These are phyloP conservation scores for Lepidium africanum DNA, from an alignment of 345 rosid species.

Conservation along the genomic window DNA sequence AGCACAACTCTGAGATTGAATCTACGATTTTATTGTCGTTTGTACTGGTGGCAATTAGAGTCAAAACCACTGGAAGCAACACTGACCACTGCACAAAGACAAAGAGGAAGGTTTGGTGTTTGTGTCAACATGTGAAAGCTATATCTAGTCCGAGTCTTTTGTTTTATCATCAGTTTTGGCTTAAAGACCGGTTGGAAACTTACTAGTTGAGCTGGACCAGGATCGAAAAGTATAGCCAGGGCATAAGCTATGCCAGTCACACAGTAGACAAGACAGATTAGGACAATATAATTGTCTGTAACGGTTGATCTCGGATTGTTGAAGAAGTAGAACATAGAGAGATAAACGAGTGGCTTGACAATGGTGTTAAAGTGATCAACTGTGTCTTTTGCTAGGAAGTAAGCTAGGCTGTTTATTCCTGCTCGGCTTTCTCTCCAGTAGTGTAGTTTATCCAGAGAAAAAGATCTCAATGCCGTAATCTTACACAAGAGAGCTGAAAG, in stretches of 20 bases:
- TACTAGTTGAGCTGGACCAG: slow-evolving; percentile 96
- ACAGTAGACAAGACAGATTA: slow-evolving; percentile 82
- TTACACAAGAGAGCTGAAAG: slow-evolving; percentile 81
- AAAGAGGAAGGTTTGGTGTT: not conserved
- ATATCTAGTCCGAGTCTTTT: not conserved
- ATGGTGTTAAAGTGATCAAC: slow-evolving; percentile 83
- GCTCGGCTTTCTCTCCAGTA: slow-evolving; percentile 95
- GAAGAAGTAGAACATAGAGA: slow-evolving; percentile 98
- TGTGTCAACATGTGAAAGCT: slow-evolving; percentile 1
- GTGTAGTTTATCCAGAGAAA: slow-evolving; percentile 80
- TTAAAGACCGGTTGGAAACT: slow-evolving; percentile 18
- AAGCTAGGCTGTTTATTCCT: slow-evolving; percentile 95
- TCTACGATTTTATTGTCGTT: slow-evolving; percentile 31
- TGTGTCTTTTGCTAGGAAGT: slow-evolving; percentile 87
- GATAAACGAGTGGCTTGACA: slow-evolving; percentile 80
- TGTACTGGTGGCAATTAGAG: slow-evolving; percentile 64
- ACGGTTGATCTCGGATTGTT: slow-evolving; percentile 88
- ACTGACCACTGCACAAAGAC: slow-evolving; percentile 75
- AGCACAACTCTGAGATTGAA: slow-evolving; percentile 47
- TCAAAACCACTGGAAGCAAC: slow-evolving; percentile 92
- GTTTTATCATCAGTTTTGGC: not conserved
- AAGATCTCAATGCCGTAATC: slow-evolving; percentile 93
- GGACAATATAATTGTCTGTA: slow-evolving; percentile 63
- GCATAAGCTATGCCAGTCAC: slow-evolving; percentile 89
- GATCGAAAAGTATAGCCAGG: slow-evolving; percentile 68